A percentile compares a stretch with the other conserved stretches of the same genome.
These are phyloP conservation scores for Hypoxylon sp. DNA, from an alignment of 2,329 filamentous ascomycete genomes.

Conservation along the genomic window DNA sequence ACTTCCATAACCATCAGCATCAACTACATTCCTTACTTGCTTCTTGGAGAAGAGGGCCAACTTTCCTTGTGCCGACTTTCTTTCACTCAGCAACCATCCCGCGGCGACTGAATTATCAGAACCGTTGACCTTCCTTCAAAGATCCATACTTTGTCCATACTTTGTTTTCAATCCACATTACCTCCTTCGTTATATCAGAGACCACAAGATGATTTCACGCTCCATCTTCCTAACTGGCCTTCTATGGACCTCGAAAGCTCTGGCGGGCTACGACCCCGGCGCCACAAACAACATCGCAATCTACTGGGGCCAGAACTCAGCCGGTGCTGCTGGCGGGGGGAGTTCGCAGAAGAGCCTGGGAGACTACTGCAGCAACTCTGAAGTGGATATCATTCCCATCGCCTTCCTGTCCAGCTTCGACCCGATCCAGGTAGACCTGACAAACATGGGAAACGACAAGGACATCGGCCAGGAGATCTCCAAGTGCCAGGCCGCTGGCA, in stretches of 20 bases:
- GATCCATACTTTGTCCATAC: not conserved
- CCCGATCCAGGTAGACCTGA: conserved; percentile 70
- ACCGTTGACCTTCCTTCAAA: not conserved
- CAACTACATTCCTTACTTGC: conserved; percentile 16
- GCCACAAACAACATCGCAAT: conserved; percentile 63
- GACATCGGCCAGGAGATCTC: conserved; percentile 58
- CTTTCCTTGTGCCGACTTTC: not conserved
- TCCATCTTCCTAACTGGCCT: conserved; percentile 10
- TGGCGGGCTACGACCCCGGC: conserved; percentile 60
- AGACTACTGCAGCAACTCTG: conserved; percentile 69
- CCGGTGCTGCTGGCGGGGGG: conserved; percentile 56
- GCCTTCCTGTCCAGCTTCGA: conserved; percentile 72
- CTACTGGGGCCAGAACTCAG: conserved; percentile 70
- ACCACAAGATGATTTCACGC: conserved; percentile 20
- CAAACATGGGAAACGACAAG: conserved; percentile 71
- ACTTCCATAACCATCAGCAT: conserved; percentile 2
- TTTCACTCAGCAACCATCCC: not conserved
- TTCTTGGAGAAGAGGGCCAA: conserved; percentile 12
- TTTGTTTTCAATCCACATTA: not conserved
- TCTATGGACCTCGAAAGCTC: conserved; percentile 37
- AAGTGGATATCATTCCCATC: conserved; percentile 69
- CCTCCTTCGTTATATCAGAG: not conserved
- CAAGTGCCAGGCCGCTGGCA: conserved; percentile 73
- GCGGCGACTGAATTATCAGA: not conserved
- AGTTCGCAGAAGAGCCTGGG: conserved; percentile 67